Evolutionary conservation across 768 basidiomycete genomes (phyloP).

Genomic region (Rickenella mellea): DNA sequence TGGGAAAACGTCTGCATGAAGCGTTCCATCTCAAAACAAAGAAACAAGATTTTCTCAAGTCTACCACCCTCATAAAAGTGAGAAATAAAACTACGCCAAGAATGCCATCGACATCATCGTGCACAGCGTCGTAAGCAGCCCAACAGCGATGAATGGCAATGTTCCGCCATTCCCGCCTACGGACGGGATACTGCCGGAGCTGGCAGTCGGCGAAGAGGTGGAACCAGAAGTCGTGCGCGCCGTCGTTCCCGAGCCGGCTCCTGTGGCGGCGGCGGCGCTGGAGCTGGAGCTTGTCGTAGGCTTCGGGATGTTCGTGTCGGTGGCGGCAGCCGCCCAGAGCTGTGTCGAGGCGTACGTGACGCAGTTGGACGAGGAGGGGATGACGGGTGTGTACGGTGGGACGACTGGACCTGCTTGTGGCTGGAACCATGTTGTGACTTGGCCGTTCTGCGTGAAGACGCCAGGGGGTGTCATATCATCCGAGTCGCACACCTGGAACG

Average conservation of each 20-base stretch:
- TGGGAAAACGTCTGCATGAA: no score
- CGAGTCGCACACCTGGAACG: constrained; percentile 8
- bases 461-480: constrained; percentile 9
- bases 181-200: background rate
- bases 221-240: background rate
- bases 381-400: constrained; percentile 4
- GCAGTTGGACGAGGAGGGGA: constrained; percentile 7
- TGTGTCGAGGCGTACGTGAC: constrained; percentile 4
- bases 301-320: background rate
- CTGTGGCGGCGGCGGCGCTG: background rate
- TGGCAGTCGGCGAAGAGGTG: background rate
- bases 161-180: background rate
- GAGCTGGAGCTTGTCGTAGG: background rate
- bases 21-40: no score
- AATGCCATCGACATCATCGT: constrained; percentile 1
- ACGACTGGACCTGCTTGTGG: constrained; percentile 3
- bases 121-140: background rate
- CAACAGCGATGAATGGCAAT: background rate
- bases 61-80: no score
- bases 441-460: constrained; percentile 7
- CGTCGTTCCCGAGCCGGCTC: background rate
- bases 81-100: no score
- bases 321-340: constrained; percentile 5
- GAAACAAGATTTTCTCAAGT: no score
- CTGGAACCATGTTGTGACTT: constrained; percentile 8